Evolutionary conservation across 148 eudicot genomes (phyloP).

Genomic region (Agrostemma githago): DNA sequence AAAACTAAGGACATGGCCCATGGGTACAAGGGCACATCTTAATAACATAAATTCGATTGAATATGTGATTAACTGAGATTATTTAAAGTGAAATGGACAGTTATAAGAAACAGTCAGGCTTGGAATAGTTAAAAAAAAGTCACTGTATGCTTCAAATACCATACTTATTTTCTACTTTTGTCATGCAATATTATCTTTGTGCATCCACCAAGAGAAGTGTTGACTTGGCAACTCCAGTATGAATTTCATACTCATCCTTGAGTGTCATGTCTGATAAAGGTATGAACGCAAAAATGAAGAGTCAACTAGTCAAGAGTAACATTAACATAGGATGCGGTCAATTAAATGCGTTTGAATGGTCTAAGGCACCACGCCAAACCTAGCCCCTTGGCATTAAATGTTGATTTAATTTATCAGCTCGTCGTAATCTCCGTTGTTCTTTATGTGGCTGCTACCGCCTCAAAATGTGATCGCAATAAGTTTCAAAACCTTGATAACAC

Average conservation of each 20-base stretch:
- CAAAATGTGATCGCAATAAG: no score
- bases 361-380: background rate
- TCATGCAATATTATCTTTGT: background rate
- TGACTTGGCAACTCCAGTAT: background rate
- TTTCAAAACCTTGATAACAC: background rate
- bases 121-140: no score
- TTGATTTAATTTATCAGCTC: background rate
- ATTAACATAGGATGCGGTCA: background rate
- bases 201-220: background rate
- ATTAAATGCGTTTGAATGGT: slow-evolving; percentile 1
- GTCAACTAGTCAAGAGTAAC: background rate
- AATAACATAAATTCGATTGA: background rate
- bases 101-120: no score
- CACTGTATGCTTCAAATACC: no score
- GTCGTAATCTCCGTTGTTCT: background rate
- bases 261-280: background rate
- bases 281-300: background rate
- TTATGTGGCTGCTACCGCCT: background rate
- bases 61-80: no score
- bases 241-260: background rate
- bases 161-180: no score
- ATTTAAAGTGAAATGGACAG: background rate
- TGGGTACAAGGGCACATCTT: no score
- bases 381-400: background rate
- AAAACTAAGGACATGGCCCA: no score